Base-by-base conservation (phyloP, 75 land plant species). In the Azolla pinnata region DNA sequence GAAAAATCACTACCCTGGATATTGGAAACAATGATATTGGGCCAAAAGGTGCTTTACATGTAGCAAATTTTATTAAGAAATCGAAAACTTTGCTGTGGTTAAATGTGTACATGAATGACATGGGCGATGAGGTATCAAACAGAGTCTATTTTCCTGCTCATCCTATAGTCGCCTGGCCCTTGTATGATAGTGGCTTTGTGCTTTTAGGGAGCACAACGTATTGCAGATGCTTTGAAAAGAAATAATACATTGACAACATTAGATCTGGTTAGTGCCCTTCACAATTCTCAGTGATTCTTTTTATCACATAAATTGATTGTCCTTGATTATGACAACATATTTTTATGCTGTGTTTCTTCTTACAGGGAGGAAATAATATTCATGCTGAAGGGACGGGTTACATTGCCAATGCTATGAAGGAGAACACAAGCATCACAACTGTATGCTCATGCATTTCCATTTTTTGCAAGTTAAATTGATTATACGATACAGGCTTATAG, bases 101-200 rank as follows among this genome's bases (percentile, higher is more conserved):
- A 72, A 95, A 84, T 68, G 68, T 95, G 71, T 90, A 82, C 79
- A 95, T 90, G 97, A 95, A 95, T 90, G 99, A 95, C 60, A 95
- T 95, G 52, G 88, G 88, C 59, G 99, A 95, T 65, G 97, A 95
- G 90, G 99, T 95, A 49, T 14, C 1, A 19, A 33, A 10, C 20
- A 1, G 20, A 19, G 9, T 1, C 9, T 57, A 7, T 33, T 27
- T 33, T 29, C 33, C 9, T 32, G 35, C 59, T 38, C n/a, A 29
- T 46, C n/a, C n/a, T n/a, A n/a, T n/a, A n/a, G n/a, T n/a, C n/a
- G n/a, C n/a, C n/a, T n/a, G n/a, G n/a, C n/a, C n/a, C n/a, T n/a
- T n/a, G n/a, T n/a, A n/a, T n/a, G n/a, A n/a, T n/a, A n/a, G n/a
- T n/a, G n/a, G n/a, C 2, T 19, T 2, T 14, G 2, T 52, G 10